Base-by-base conservation (phyloP, 768 basidiomycete species). In the Pleurotus cornucopiae region DNA sequence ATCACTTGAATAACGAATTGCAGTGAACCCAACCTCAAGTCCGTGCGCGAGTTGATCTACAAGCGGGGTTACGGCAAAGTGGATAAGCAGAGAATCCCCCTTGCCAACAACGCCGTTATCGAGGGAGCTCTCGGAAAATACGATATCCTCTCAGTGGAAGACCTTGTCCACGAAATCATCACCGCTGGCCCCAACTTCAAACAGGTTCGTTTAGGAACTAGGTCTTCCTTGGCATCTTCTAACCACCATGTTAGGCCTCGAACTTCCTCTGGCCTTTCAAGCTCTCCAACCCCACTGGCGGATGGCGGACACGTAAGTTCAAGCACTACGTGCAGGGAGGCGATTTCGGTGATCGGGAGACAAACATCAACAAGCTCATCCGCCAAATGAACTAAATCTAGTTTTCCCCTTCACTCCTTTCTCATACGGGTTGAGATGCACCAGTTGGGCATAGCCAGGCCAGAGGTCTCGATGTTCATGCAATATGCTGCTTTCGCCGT, bases 211-310 rank as follows among this genome's bases (percentile, higher is more conserved):
- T 46, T 48, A 26, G 52, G 54, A 18, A 16, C n/a, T 26, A 46
- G 20, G 23, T 46, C 20, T 25, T 26, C 40, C 39, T 39, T 55
- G 25, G 18, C 26, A 5, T 25, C 30, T 30, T 39, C 13, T 16
- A 6, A 43, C 18, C 30, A 13, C 38, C 41, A 23, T 39, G 46
- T 14, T 43, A 89, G 88, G 89, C 87, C 57, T 84, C 89, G 63
- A 95, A 94, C 84, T 95, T 96, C 86, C 87, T 98, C 54, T 98
- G 95, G 95, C 97, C 97, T 21, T 98, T 99, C 85, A 99, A 99
- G 73, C 90, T 99, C 60, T 98, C 94, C 67, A 98, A 98, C 85
- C 96, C 97, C 55, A 98, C 84, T 62, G 96, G 97, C 62, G 97
- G 97, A 64, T 99, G 94, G 96, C 88, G 93, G 77, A 86, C 84